Percentiles rank a stretch among this genome's conserved stretches.
Evolutionary conservation across 164 flowering plant species (phyloP).

Genomic region (Piper betle): DNA sequence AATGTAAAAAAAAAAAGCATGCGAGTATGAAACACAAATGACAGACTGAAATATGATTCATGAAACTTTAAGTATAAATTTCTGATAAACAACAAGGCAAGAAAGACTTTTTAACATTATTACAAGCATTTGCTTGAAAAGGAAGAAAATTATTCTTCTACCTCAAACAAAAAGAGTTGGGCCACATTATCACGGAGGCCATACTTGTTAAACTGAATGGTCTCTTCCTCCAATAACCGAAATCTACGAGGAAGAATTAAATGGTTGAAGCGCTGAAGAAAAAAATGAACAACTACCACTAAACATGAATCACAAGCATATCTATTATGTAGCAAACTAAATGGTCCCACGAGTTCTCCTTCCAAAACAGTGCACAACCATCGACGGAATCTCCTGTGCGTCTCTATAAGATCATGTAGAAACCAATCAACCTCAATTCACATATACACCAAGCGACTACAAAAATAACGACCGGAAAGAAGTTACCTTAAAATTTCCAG

Average conservation of each 20-base stretch:
- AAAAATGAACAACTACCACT: neutral
- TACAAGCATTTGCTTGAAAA: too few species aligned
- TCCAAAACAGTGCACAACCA: conserved; percentile 75
- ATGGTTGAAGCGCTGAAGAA: conserved; percentile 1
- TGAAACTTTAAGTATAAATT: too few species aligned
- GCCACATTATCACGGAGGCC: conserved; percentile 87
- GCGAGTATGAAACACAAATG: too few species aligned
- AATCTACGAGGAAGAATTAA: conserved; percentile 21
- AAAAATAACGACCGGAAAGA: neutral
- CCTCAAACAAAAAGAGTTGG: conserved; percentile 83
- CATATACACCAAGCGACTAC: neutral
- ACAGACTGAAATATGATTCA: too few species aligned
- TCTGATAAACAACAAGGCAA: too few species aligned
- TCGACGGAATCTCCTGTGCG: conserved; percentile 48
- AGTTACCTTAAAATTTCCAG: conserved; percentile 6
- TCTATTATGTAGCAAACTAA: neutral
- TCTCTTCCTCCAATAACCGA: conserved; percentile 60
- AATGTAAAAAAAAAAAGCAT: too few species aligned
- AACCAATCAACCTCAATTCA: neutral
- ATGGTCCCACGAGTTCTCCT: conserved; percentile 28
- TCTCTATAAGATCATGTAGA: conserved; percentile 24
- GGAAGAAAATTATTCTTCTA: conserved; percentile 8
- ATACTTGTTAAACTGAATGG: conserved; percentile 60
- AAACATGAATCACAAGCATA: too few species aligned
- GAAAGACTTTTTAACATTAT: too few species aligned